These are phyloP conservation scores for Phytopythium helicoides DNA, from an alignment of 352 stramenopile genomes.

Conservation along the genomic window DNA sequence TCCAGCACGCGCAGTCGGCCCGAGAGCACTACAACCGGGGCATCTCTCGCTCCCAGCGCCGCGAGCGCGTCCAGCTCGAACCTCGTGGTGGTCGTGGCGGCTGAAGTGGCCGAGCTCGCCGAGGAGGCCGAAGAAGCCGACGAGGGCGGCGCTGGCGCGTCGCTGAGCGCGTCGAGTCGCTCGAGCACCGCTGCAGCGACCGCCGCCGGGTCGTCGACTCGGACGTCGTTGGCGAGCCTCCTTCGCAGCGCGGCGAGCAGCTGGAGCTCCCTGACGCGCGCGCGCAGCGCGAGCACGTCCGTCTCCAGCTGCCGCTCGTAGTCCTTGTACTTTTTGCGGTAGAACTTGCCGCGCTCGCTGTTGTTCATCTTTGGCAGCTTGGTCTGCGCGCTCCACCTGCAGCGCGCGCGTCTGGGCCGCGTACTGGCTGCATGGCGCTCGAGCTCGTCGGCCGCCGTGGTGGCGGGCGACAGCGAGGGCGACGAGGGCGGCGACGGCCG, in stretches of 20 bases:
- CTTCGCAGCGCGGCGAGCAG: slow-evolving; percentile 32
- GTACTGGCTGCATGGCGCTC: background rate
- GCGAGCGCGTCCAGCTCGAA: slow-evolving; percentile 1
- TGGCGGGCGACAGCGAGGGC: too few species aligned
- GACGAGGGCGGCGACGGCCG: too few species aligned
- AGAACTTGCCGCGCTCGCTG: slow-evolving; percentile 67
- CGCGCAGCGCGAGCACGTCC: slow-evolving; percentile 24
- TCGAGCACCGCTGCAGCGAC: background rate
- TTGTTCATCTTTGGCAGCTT: slow-evolving; percentile 69
- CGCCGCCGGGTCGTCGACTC: background rate
- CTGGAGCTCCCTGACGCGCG: slow-evolving; percentile 38
- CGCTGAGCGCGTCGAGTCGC: slow-evolving; percentile 1
- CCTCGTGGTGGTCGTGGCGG: background rate
- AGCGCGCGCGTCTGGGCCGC: background rate
- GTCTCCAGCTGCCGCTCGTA: slow-evolving; percentile 43
- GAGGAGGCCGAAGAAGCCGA: background rate
- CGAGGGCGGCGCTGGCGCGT: background rate
- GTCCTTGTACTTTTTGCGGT: slow-evolving; percentile 55
- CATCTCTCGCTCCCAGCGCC: background rate
- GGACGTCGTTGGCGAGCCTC: slow-evolving; percentile 10
- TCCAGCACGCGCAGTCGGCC: background rate
- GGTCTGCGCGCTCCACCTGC: slow-evolving; percentile 9
- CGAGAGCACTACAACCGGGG: background rate
- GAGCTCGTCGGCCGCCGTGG: background rate
- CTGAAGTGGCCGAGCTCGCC: background rate